Evolutionary conservation across 345 rosid genomes (phyloP).

Genomic region (Eucalyptus albens): DNA sequence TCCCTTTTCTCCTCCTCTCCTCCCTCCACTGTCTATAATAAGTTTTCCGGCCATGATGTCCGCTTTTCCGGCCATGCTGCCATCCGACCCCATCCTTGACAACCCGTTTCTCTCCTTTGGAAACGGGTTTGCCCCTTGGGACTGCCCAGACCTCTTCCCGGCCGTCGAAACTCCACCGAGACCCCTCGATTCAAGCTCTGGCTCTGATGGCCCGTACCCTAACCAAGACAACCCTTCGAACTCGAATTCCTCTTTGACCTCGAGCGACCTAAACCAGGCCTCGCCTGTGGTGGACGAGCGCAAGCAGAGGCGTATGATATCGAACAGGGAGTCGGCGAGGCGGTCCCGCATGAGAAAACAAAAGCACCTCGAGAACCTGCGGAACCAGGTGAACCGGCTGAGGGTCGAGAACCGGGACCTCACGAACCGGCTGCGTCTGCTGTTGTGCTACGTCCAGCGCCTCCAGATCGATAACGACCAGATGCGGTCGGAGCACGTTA

Average conservation of each 20-base stretch:
- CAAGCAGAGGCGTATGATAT: conserved; percentile 67
- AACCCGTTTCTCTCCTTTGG: conserved; percentile 29
- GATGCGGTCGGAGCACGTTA: conserved; percentile 39
- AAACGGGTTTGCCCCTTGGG: conserved; percentile 52
- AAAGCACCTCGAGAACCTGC: conserved; percentile 58
- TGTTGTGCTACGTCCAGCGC: conserved; percentile 23
- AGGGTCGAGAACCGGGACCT: conserved; percentile 57
- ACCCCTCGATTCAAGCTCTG: conserved; percentile 23
- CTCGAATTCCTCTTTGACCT: conserved; percentile 11
- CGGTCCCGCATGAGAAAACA: conserved; percentile 79
- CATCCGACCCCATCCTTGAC: conserved; percentile 17
- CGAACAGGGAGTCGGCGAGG: conserved; percentile 90
- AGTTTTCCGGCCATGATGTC: conserved; percentile 30
- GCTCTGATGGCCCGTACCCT: conserved; percentile 24
- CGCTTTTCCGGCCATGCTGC: conserved; percentile 26
- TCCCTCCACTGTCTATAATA: conserved; percentile 7
- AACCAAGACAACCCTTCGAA: background rate
- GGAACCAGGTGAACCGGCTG: conserved; percentile 57
- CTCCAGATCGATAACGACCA: conserved; percentile 37
- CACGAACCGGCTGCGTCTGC: conserved; percentile 35
- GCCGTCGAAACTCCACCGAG: conserved; percentile 11
- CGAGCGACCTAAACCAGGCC: conserved; percentile 12
- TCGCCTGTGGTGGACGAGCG: conserved; percentile 30
- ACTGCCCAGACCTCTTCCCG: conserved; percentile 22
- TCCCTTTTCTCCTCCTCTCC: conserved; percentile 69